A percentile compares a stretch with the other conserved stretches of the same genome.
Evolutionary conservation across 768 basidiomycete genomes (phyloP).

Genomic region (Harrya chromipes): DNA sequence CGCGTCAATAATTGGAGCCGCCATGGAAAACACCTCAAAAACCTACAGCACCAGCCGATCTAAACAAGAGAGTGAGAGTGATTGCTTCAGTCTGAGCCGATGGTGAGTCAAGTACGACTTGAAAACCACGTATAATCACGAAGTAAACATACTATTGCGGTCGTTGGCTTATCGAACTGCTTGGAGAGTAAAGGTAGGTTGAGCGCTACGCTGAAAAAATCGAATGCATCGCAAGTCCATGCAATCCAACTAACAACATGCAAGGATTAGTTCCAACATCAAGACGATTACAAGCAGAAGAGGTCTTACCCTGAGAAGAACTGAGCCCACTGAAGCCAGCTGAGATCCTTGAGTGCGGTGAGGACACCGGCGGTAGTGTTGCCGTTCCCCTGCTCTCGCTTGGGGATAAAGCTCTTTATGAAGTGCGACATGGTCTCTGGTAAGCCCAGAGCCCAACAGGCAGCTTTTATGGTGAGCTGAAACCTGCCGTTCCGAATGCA

Average conservation of each 20-base stretch:
- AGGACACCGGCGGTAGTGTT: constrained; percentile 37
- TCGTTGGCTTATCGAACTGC: constrained; percentile 45
- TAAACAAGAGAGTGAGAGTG: constrained; percentile 87
- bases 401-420: constrained; percentile 47
- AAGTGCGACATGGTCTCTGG: constrained; percentile 30
- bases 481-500: constrained; percentile 4
- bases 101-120: background rate
- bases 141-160: constrained; percentile 41
- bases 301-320: constrained; percentile 51
- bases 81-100: constrained; percentile 65
- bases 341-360: constrained; percentile 42
- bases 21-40: background rate
- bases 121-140: background rate
- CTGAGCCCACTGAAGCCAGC: constrained; percentile 54
- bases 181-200: constrained; percentile 44
- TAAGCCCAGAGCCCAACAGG: background rate
- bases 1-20: background rate
- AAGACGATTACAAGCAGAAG: background rate
- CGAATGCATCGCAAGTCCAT: constrained; percentile 85
- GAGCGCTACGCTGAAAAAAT: constrained; percentile 79
- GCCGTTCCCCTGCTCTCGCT: constrained; percentile 40
- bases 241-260: constrained; percentile 62
- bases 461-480: constrained; percentile 16
- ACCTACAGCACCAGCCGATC: constrained; percentile 68
- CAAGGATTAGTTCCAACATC: background rate